Conservation (phyloP, 192 early-diverging fungal genomes). For the Glomus cerebriforme region DNA sequence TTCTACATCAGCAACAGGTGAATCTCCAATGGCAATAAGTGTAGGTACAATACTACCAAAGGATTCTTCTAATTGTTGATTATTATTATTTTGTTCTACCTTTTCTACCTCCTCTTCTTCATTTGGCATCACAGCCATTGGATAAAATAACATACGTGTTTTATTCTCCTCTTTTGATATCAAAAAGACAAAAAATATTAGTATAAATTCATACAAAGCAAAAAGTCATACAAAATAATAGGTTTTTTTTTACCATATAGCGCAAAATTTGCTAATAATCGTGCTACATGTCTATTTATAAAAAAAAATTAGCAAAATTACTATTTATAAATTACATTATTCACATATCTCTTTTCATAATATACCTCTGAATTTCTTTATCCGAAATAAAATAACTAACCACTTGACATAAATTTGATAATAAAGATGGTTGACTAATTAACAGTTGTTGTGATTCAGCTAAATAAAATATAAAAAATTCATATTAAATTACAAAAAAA, state of each 20-base stretch:
- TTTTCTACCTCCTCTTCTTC: constrained; percentile 30
- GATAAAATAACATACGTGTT: constrained; percentile 1
- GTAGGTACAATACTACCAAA: constrained; percentile 37
- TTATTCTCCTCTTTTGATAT: not conserved
- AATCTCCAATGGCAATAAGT: constrained; percentile 40
- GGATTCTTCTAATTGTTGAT: not conserved
- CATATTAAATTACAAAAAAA: not conserved
- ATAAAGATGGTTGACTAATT: constrained; percentile 52
- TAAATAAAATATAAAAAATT: no score
- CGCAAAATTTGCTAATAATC: constrained; percentile 56
- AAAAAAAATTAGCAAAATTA: no score
- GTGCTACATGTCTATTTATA: constrained; percentile 49
- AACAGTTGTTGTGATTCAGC: constrained; percentile 49
- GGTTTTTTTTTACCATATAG: constrained; percentile 47
- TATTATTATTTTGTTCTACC: constrained; percentile 20
- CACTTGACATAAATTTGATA: constrained; percentile 47
- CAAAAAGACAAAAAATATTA: not conserved
- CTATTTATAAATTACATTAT: not conserved
- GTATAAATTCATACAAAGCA: not conserved
- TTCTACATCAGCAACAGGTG: constrained; percentile 42
- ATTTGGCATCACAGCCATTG: constrained; percentile 24
- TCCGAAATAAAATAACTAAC: constrained; percentile 43
- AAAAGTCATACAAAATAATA: not conserved
- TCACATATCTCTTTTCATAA: not conserved
- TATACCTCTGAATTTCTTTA: constrained; percentile 52